These are phyloP conservation scores for Gentiana macrophylla DNA, from an alignment of 257 asterid species.

Conservation along the genomic window DNA sequence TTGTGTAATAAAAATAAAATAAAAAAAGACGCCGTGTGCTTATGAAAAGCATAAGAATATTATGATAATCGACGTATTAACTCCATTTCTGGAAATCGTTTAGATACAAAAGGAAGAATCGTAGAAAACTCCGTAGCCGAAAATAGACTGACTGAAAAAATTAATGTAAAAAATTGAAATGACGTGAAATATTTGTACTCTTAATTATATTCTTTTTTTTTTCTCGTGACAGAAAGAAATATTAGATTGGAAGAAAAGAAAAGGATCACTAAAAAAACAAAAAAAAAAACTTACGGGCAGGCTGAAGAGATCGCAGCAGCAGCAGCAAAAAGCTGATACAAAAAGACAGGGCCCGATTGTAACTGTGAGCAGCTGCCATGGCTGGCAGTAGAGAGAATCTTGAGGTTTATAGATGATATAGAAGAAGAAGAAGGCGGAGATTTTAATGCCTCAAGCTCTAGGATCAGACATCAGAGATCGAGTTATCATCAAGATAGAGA, in stretches of 20 bases:
- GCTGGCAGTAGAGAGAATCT: neutral
- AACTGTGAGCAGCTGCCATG: neutral
- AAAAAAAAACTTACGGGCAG: constrained; percentile 10
- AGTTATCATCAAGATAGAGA: too few species aligned
- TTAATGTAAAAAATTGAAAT: neutral
- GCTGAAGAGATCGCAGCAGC: constrained; percentile 8
- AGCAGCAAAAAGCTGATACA: constrained; percentile 5
- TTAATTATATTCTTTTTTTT: neutral
- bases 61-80: neutral
- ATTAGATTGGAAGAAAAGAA: too few species aligned
- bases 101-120: too few species aligned
- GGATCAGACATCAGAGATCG: too few species aligned
- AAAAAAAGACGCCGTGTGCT: neutral
- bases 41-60: constrained; percentile 4
- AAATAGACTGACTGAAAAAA: neutral
- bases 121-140: too few species aligned
- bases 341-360: neutral
- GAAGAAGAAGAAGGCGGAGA: neutral
- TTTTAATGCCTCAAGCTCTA: too few species aligned
- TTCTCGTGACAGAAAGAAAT: neutral
- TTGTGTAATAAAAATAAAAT: neutral
- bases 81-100: too few species aligned
- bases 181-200: neutral
- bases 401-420: neutral
- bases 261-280: neutral